phyloP scores from a whole-genome alignment of 2,329 filamentous ascomycete species.

The Penicillium sclerotiorum region DNA sequence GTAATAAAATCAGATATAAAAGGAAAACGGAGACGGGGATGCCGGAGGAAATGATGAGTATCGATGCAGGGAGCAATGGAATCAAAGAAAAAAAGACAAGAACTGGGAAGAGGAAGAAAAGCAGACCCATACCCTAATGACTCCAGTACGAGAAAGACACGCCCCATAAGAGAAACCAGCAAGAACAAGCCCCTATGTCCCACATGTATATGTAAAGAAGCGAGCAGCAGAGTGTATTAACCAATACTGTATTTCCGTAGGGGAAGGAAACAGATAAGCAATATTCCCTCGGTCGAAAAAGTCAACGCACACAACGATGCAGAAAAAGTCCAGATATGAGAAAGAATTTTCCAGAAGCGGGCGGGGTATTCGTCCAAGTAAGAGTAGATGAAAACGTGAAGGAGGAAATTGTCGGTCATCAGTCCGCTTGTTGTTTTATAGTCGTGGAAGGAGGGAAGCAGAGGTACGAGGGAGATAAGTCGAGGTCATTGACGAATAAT shows the following conservation, averaged over 20 bases:
- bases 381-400: conserved; percentile 15
- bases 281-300: conserved; percentile 12
- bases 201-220: conserved; percentile 44
- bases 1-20: conserved; percentile 11
- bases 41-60: conserved; percentile 26
- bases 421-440: conserved; percentile 7
- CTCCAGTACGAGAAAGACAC: conserved; percentile 24
- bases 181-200: conserved; percentile 40
- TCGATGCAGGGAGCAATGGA: conserved; percentile 27
- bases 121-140: conserved; percentile 30
- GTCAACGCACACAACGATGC: conserved; percentile 26
- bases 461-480: background rate
- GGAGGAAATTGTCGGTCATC: conserved; percentile 18
- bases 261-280: conserved; percentile 11
- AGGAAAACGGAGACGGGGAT: conserved; percentile 22
- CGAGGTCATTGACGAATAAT: background rate
- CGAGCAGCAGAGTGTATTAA: conserved; percentile 38
- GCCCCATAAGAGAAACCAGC: conserved; percentile 19
- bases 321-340: conserved; percentile 25
- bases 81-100: conserved; percentile 7
- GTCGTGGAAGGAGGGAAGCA: background rate
- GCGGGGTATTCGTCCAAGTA: conserved; percentile 14
- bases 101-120: conserved; percentile 23
- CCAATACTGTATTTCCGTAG: conserved; percentile 17
- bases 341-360: conserved; percentile 4